phyloP scores from a whole-genome alignment of 192 early-diverging fungal species.

The Phlyctochytrium arcticum region DNA sequence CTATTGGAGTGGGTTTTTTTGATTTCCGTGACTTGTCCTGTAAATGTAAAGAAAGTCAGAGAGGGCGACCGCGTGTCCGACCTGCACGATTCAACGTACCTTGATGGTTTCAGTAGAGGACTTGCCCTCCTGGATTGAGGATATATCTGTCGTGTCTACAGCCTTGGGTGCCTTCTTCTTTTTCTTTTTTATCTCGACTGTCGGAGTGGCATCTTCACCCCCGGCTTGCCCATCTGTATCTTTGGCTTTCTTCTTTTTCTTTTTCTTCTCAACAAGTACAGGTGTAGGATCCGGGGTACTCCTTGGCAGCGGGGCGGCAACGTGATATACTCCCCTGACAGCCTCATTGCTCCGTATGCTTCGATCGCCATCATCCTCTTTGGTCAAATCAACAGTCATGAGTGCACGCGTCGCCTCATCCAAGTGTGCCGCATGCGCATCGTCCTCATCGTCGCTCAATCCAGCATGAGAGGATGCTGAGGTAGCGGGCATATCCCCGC shows the following conservation, averaged over 20 bases:
- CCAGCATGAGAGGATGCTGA: not conserved
- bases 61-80: not conserved
- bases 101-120: no score
- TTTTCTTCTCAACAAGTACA: not conserved
- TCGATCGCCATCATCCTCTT: not conserved
- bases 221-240: constrained; percentile 5
- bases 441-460: not conserved
- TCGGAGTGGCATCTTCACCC: constrained; percentile 17
- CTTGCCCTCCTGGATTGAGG: no score
- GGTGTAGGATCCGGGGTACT: not conserved
- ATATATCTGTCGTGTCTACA: not conserved
- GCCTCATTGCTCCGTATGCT: not conserved
- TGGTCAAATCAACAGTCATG: constrained; percentile 37
- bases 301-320: not conserved
- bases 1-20: not conserved
- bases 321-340: no score
- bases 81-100: no score
- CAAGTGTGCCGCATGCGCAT: constrained; percentile 6
- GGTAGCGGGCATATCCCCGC: constrained; percentile 32
- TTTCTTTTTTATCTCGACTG: not conserved
- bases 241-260: constrained; percentile 17
- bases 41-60: not conserved
- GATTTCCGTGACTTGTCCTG: no score
- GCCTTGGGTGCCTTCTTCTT: constrained; percentile 6
- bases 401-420: constrained; percentile 36